phyloP scores from a whole-genome alignment of 169 alveolate species.

The Blepharisma undulans region DNA sequence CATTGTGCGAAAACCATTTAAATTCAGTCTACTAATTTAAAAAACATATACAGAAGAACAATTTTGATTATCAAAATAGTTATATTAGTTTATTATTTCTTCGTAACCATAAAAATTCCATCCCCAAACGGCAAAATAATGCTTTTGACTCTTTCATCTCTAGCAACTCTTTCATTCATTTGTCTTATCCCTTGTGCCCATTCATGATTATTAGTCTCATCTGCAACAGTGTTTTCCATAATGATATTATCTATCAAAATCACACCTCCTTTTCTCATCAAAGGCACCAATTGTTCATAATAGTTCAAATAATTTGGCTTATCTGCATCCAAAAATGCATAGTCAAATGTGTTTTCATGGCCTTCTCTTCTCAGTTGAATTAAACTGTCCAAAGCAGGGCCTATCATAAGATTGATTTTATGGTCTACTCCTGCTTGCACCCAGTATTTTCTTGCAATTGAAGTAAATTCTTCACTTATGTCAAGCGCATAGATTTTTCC shows the following conservation, averaged over 20 bases:
- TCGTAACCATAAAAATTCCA: not conserved
- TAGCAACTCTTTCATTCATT: not conserved
- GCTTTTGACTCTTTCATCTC: constrained; percentile 5
- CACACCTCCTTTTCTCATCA: constrained; percentile 53
- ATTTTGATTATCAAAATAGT: not conserved
- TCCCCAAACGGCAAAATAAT: not conserved
- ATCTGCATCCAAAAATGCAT: constrained; percentile 68
- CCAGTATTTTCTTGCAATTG: constrained; percentile 48
- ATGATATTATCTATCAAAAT: constrained; percentile 58
- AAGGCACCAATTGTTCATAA: constrained; percentile 43
- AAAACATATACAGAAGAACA: no score
- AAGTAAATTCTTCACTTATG: constrained; percentile 50
- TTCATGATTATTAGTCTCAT: constrained; percentile 4
- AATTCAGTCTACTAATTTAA: no score
- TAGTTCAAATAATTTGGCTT: constrained; percentile 49
- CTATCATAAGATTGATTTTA: constrained; percentile 40
- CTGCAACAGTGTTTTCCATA: constrained; percentile 49
- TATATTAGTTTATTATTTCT: not conserved
- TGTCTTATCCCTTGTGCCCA: not conserved
- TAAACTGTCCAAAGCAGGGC: constrained; percentile 39
- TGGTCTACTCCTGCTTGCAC: constrained; percentile 51
- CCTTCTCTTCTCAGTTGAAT: constrained; percentile 40
- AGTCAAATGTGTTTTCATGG: constrained; percentile 45
- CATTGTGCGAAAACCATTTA: no score
- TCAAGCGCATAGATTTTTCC: constrained; percentile 54